Percentiles rank a stretch among this genome's conserved stretches.
These are phyloP conservation scores for Ascochyta clinopodiicola DNA, from an alignment of 2,329 filamentous ascomycete genomes.

Conservation along the genomic window DNA sequence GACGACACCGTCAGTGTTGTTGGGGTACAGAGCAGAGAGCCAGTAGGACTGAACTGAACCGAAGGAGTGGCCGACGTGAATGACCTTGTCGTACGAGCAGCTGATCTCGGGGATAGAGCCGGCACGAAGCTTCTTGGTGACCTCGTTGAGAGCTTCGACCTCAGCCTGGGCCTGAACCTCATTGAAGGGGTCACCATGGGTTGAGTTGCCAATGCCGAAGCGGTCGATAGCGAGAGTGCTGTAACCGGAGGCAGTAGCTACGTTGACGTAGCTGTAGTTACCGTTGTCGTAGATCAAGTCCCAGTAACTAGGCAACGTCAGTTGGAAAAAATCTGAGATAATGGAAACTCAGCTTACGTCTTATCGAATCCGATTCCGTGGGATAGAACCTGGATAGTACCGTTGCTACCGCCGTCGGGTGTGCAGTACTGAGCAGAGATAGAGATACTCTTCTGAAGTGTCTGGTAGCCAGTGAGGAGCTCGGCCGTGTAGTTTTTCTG, in stretches of 20 bases:
- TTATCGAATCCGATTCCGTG: conserved; percentile 64
- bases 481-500: conserved; percentile 55
- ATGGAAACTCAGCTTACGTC: conserved; percentile 38
- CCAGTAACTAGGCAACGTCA: conserved; percentile 60
- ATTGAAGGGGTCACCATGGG: conserved; percentile 64
- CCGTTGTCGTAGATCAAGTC: conserved; percentile 63
- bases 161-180: conserved; percentile 66
- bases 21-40: conserved; percentile 60
- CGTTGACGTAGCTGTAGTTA: conserved; percentile 68
- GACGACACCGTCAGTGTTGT: conserved; percentile 63
- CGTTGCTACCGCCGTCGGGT: conserved; percentile 52
- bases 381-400: conserved; percentile 56
- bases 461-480: conserved; percentile 57
- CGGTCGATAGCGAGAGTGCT: conserved; percentile 68
- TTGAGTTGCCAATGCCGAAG: conserved; percentile 65
- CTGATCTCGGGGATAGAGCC: conserved; percentile 55
- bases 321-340: not conserved
- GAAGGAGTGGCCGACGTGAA: conserved; percentile 70
- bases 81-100: conserved; percentile 52
- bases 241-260: conserved; percentile 63
- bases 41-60: conserved; percentile 65
- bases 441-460: conserved; percentile 61
- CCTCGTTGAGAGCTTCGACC: conserved; percentile 61
- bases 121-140: conserved; percentile 59
- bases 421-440: conserved; percentile 68